A percentile compares a stretch with the other conserved stretches of the same genome.
These are phyloP conservation scores for Cercospora sp. DNA, from an alignment of 2,329 filamentous ascomycete genomes.

Conservation along the genomic window DNA sequence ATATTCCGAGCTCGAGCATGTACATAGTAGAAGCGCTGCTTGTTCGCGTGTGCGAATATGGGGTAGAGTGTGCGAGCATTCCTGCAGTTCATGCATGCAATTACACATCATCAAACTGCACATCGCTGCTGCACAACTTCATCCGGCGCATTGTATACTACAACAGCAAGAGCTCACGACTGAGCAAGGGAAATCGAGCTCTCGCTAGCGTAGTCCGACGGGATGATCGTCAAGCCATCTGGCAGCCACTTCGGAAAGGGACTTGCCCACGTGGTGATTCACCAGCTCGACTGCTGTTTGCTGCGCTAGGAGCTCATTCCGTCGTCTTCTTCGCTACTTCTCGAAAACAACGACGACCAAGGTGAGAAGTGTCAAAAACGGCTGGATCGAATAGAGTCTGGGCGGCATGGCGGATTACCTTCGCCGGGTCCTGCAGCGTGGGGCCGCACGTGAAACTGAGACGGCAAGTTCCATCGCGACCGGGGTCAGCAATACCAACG, in stretches of 20 bases:
- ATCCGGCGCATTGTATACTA: neutral
- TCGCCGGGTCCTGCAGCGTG: conserved; percentile 5
- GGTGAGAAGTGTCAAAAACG: neutral
- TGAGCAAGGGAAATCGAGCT: neutral
- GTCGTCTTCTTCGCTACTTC: neutral
- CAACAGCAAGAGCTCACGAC: neutral
- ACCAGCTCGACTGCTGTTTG: neutral
- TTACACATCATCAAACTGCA: neutral
- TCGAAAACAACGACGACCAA: neutral
- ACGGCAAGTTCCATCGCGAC: neutral
- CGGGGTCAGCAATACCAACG: neutral
- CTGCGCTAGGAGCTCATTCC: neutral
- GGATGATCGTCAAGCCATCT: neutral
- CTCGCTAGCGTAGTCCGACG: neutral
- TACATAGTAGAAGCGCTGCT: neutral
- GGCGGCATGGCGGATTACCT: conserved; percentile 3
- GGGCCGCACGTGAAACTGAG: neutral
- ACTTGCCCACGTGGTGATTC: neutral
- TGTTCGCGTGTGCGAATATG: neutral
- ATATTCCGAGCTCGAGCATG: neutral
- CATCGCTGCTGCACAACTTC: neutral
- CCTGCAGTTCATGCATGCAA: neutral
- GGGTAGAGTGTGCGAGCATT: neutral
- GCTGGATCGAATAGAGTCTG: neutral
- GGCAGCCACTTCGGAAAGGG: conserved; percentile 2